Evolutionary conservation across 140 eudicot species (phyloP).

Genomic region (Cichorium intybus): DNA sequence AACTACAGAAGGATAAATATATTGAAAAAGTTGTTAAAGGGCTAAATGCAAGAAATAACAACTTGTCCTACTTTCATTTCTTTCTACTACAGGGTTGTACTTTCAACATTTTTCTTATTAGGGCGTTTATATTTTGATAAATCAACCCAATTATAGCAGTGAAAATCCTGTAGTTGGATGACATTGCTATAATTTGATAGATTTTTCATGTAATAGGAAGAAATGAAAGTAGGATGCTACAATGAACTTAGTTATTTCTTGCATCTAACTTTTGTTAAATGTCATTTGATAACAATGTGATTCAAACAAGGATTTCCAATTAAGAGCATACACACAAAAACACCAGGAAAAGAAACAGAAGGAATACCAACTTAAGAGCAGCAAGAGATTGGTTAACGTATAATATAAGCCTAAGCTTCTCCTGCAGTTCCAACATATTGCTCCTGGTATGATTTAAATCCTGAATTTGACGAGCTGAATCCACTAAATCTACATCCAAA

Average conservation of each 20-base stretch:
- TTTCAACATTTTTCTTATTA: too few relatives aligned
- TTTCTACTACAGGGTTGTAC: too few relatives aligned
- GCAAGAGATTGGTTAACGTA: conserved; percentile 84
- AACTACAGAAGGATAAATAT: not conserved
- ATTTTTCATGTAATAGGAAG: not conserved
- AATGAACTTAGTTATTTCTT: not conserved
- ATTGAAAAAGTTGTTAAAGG: too few relatives aligned
- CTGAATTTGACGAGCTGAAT: conserved; percentile 62
- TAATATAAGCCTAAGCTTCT: conserved; percentile 73
- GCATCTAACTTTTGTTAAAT: not conserved
- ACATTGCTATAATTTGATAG: not conserved
- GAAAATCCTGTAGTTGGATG: not conserved
- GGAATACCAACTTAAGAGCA: conserved; percentile 75
- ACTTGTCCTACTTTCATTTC: too few relatives aligned
- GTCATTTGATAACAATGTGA: conserved; percentile 5
- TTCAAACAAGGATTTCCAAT: not conserved
- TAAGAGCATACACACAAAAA: not conserved
- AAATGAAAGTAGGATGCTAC: not conserved
- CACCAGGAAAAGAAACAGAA: conserved; percentile 8
- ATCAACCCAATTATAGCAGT: too few relatives aligned
- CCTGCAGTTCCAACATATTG: conserved; percentile 60
- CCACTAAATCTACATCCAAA: conserved; percentile 77
- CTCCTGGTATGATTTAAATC: conserved; percentile 49
- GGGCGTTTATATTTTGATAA: too few relatives aligned
- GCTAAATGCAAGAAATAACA: too few relatives aligned